Evolutionary conservation across 257 asterid species (phyloP).

Genomic region (Lithospermum erythrorhizon): DNA sequence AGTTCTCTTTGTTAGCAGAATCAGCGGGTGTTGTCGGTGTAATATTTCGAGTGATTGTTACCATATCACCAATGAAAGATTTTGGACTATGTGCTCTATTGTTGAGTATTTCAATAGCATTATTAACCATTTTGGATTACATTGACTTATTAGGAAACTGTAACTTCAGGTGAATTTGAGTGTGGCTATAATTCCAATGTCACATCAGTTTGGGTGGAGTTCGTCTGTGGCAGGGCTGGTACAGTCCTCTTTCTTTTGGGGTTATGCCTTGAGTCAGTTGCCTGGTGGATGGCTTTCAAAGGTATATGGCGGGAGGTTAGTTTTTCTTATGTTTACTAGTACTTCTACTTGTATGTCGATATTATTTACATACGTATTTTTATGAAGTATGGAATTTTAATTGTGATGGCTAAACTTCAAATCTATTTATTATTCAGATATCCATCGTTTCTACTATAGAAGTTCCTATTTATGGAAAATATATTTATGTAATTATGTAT

Average conservation of each 20-base stretch:
- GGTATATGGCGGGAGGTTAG: slow-evolving; percentile 92
- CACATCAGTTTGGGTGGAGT: slow-evolving; percentile 94
- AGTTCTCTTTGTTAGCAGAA: background rate
- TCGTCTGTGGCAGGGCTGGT: slow-evolving; percentile 92
- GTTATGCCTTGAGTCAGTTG: slow-evolving; percentile 93
- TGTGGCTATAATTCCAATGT: slow-evolving; percentile 93
- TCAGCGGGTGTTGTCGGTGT: background rate
- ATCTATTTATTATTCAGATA: no score
- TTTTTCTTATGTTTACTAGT: slow-evolving; percentile 6
- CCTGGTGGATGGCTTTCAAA: slow-evolving; percentile 99
- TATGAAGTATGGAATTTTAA: background rate
- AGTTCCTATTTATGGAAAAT: background rate
- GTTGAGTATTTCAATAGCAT: background rate
- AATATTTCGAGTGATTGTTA: background rate
- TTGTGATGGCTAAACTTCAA: background rate
- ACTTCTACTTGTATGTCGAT: background rate
- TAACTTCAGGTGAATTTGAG: slow-evolving; percentile 78
- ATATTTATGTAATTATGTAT: background rate
- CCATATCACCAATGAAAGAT: background rate
- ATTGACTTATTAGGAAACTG: slow-evolving; percentile 16
- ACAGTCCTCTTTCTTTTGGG: slow-evolving; percentile 99
- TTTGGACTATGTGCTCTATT: background rate
- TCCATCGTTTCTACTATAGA: background rate
- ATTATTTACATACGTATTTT: no score
- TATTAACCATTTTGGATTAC: background rate